Evolutionary conservation across 2,329 filamentous ascomycete genomes (phyloP), one percentile per base, ranked within the genome.

Genomic region (Sphaerulina musiva): DNA sequence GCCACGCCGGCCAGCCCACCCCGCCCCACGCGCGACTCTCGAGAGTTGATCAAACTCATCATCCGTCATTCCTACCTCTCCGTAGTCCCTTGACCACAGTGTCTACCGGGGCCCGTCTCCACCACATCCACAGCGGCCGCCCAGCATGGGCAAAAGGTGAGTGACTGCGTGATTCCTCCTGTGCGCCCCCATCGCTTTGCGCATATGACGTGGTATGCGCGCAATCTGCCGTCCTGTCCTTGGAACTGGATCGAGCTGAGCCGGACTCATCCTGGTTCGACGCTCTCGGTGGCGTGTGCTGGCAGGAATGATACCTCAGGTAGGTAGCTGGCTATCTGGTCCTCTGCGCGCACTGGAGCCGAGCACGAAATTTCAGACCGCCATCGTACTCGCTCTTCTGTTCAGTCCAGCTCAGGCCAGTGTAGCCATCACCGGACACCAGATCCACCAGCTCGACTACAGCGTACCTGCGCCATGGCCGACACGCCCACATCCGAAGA

Each of bases 121-220:
- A 23, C 42, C 17, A 29, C 20, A 23, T 5, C 20, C 17, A 12
- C 12, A 2, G 10, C 17, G 11, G 9, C 56, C 53, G 59, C 58
- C 57, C 59, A 58, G 41, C 55, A 66, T 66, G 64, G 64, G 64
- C 57, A 66, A 66, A 56, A 66, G 64, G 64, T 65, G 56, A 47
- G 62, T 7, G 56, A 45, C 61, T 7, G 56, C 44, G 62, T 62
- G 38, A 36, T 49, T 17, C 32, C 12, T 52, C 48, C 26, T 47
- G 54, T 47, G 54, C 55, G 53, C 44, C 29, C 48, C 47, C 39
- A 38, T 29, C 38, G 26, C 17, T 44, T 45, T 17, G 11, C 40
- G 42, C 26, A 23, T 48, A 54, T 60, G 57, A 61, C 59, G 59
- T 59, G 7, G 43, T 42, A 14, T 42, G 7, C 41, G 40, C 48